These are phyloP conservation scores for Cordyceps fumosorosea DNA, from an alignment of 2,329 filamentous ascomycete species.

Conservation along the genomic window DNA sequence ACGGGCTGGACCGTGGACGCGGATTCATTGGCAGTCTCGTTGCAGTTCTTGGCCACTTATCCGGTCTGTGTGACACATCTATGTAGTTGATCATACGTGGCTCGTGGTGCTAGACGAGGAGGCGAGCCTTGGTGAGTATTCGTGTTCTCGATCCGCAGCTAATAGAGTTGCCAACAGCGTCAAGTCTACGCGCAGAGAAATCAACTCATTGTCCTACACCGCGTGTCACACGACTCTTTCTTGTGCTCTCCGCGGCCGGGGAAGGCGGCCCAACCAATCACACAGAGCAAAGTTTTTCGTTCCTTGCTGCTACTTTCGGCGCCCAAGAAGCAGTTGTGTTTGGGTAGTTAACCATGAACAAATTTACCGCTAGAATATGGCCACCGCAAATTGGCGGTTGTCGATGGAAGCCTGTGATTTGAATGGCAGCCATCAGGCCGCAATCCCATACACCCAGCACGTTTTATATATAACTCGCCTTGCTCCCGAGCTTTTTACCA, in stretches of 20 bases:
- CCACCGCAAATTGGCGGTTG: background rate
- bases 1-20: background rate
- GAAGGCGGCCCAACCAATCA: background rate
- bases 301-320: background rate
- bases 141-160: background rate
- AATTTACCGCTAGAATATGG: background rate
- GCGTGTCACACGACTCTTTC: slow-evolving; percentile 2
- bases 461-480: background rate
- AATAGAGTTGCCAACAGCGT: background rate
- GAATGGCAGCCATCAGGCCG: slow-evolving; percentile 3
- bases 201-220: background rate
- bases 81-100: slow-evolving; percentile 6
- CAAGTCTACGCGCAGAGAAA: background rate
- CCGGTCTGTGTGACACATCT: slow-evolving; percentile 6
- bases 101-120: background rate
- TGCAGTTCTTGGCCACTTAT: background rate
- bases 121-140: background rate
- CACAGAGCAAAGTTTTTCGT: background rate
- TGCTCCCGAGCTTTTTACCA: background rate
- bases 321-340: background rate
- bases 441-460: background rate
- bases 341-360: background rate
- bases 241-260: background rate
- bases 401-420: background rate
- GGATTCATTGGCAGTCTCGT: background rate